Base-by-base conservation (phyloP, 2,329 filamentous ascomycete species). In the Hymenoscyphus albidus region DNA sequence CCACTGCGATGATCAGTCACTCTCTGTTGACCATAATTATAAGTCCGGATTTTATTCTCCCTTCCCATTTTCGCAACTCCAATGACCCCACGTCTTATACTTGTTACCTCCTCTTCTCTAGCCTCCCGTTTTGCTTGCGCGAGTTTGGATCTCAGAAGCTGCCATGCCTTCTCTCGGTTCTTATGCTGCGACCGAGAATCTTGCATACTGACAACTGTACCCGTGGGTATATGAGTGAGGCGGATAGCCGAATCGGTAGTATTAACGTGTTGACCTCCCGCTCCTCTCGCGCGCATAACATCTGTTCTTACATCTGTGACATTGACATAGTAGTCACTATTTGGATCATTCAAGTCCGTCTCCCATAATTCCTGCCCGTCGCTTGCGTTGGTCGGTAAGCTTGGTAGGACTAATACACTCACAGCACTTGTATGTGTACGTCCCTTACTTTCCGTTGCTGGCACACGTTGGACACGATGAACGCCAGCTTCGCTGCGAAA, bases 221-320 rank as follows among this genome's bases (percentile, higher is more conserved):
- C 91, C 0, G 93, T 96, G 1, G 95, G 95, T 6, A 90, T 78
- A 79, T 99, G 95, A 1, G 93, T 98, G 72, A 99, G 82, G 10
- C 95, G 89, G 67, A 99, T 91, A 3, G 95, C 95, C 38, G 92
- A 97, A 79, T 99, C 95, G 0, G 95, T 99, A 77, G 94, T 97
- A 80, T 99, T 99, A 75, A 99, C 95, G 78, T 99, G 95, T 80
- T 99, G 95, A 0, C 95, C 95, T 39, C 95, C 95, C 0, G 95
- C 94, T 65, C 95, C 95, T 57, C 92, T 83, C 0, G 95, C 93
- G 16, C 93, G 85, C 93, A 98, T 97, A 66, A 93, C 92, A 75
- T 99, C 95, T 22, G 86, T 82, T 61, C 84, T 84, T 31, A 99
- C 92, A 65, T 99, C 94, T 66, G 87, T 83, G 5, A 91, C 87